phyloP scores from a whole-genome alignment of 345 rosid genomes.

The Diplotaxis tenuifolia region DNA sequence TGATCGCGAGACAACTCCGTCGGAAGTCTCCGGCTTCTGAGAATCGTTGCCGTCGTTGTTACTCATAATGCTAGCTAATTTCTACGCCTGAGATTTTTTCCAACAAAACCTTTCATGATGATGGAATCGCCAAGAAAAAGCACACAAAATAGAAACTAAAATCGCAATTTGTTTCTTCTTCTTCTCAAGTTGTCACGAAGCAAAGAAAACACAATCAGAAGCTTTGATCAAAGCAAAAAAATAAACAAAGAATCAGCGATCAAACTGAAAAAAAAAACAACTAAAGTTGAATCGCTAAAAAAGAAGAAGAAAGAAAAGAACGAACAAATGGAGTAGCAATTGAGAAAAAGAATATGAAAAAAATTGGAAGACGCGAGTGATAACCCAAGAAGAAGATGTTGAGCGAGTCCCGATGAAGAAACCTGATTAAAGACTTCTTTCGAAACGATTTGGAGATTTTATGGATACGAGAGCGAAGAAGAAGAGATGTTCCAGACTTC shows the following conservation, averaged over 20 bases:
- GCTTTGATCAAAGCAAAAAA: neutral
- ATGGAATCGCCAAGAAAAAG: conserved; percentile 18
- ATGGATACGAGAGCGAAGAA: conserved; percentile 23
- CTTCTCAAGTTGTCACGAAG: conserved; percentile 16
- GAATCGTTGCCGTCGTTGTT: conserved; percentile 54
- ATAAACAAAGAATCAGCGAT: conserved; percentile 15
- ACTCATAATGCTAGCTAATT: conserved; percentile 47
- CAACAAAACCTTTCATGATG: neutral
- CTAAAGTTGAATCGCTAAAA: conserved; percentile 20
- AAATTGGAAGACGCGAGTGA: neutral
- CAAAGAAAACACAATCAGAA: conserved; percentile 6
- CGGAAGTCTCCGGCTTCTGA: conserved; percentile 33
- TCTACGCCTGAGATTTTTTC: conserved; percentile 9
- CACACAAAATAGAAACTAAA: neutral
- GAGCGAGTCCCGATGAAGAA: conserved; percentile 7
- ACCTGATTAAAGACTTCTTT: conserved; percentile 26
- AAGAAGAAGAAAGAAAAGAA: neutral
- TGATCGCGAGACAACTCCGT: conserved; percentile 49
- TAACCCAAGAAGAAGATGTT: neutral
- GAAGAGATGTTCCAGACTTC: conserved; percentile 25
- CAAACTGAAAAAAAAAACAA: neutral
- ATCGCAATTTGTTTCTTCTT: conserved; percentile 22
- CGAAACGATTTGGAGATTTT: conserved; percentile 23
- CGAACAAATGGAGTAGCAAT: conserved; percentile 11
- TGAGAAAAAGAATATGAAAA: neutral